Evolutionary conservation across 129 eudicot genomes (phyloP), one percentile per base, ranked within the genome.

Genomic region (Calendula officinalis): DNA sequence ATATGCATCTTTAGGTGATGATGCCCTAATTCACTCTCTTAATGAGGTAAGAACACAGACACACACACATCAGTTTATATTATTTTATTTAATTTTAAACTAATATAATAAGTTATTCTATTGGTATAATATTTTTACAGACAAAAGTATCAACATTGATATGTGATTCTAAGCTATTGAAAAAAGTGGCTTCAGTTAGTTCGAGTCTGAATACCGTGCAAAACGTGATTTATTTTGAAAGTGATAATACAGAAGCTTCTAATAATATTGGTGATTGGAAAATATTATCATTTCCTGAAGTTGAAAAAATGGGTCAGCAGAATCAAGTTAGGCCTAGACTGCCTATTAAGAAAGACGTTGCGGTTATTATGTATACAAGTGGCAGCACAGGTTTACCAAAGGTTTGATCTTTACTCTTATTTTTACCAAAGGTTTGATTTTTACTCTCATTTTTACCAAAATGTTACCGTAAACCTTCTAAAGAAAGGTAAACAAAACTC

Each of bases 331-430:
- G 37, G 34, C 76, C 91, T 42, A 74, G 80, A 48, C 63, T 88
- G 52, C 98, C 98, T 4, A 73, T 66, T 64, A 83, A 92, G 81
- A 82, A 79, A 74, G 96, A 92, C 69, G 68, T 85, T 81, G 98
- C 98, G 62, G 91, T 92, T 63, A 83, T 92, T 70, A 92, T 92
- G 98, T 92, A 92, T 77, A 92, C 98, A 50, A 92, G 98, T 83
- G 96, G 98, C 66, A 92, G 98, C 75, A 92, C 98, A 9, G 96
- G 98, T 77, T 69, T 92, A 64, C 98, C 98, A 45, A 92, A 92
- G 98, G 98, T 92, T 75, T 60, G 85, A 60, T 60, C 49, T 39
- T 70, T 10, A 42, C 36, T 16, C 60, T 5, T 27, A 9, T 14
- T 10, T 12, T 56, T 13, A 22, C 30, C 45, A 56, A 2, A 56